phyloP scores from a whole-genome alignment of 495 filamentous ascomycete species.

The Neurospora sp. region DNA sequence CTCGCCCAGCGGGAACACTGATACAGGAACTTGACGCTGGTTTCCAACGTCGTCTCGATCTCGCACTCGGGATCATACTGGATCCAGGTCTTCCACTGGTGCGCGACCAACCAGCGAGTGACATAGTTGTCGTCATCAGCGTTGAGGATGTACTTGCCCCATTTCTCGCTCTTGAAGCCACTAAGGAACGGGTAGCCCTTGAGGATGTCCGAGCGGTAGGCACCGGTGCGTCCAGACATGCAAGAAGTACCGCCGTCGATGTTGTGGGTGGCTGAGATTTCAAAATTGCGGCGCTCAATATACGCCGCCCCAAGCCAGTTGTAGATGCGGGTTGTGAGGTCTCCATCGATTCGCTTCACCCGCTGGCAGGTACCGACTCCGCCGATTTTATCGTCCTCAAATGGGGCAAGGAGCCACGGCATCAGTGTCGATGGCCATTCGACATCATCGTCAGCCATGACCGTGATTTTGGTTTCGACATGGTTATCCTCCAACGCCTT shows the following conservation, averaged over 20 bases:
- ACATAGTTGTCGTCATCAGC: constrained; percentile 82
- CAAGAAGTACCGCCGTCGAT: constrained; percentile 81
- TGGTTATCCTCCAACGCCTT: constrained; percentile 57
- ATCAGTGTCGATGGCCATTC: constrained; percentile 68
- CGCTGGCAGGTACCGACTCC: constrained; percentile 78
- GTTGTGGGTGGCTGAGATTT: constrained; percentile 77
- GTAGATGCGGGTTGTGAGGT: constrained; percentile 49
- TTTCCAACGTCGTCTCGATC: constrained; percentile 66
- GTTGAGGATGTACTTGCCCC: constrained; percentile 64
- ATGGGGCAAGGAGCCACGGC: constrained; percentile 75
- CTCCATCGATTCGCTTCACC: constrained; percentile 54
- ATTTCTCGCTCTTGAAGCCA: constrained; percentile 62
- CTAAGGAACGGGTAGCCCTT: constrained; percentile 63
- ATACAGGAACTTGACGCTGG: constrained; percentile 60
- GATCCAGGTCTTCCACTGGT: constrained; percentile 67
- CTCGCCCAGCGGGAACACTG: constrained; percentile 76
- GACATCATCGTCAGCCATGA: constrained; percentile 85
- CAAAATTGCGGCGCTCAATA: constrained; percentile 77
- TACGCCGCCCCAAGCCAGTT: constrained; percentile 75
- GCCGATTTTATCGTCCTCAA: constrained; percentile 66
- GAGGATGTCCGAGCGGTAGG: constrained; percentile 73
- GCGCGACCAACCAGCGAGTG: constrained; percentile 67
- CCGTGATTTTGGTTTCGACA: constrained; percentile 60
- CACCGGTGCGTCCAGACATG: constrained; percentile 78
- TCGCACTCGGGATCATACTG: constrained; percentile 66